phyloP scores from a whole-genome alignment of 371 early-diverging fungal species.

The Mortierella sp. region DNA sequence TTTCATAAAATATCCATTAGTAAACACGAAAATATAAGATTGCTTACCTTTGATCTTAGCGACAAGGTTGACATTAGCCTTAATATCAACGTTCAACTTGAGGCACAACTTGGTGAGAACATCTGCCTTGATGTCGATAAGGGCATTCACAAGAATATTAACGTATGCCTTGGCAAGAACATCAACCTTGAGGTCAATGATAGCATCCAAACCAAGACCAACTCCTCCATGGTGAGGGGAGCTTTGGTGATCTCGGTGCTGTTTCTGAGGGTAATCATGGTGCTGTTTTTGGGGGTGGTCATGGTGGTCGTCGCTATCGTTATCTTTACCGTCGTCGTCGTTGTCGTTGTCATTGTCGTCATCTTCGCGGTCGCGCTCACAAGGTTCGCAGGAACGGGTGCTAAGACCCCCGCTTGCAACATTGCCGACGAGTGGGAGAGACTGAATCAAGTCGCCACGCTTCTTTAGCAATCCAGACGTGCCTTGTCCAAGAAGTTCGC shows the following conservation, averaged over 20 bases:
- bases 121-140: constrained; percentile 26
- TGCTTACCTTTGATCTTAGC: constrained; percentile 4
- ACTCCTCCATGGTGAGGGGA: too few species aligned
- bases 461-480: background rate
- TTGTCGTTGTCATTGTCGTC: background rate
- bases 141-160: constrained; percentile 11
- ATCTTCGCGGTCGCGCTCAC: background rate
- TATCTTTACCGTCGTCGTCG: background rate
- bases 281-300: background rate
- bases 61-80: background rate
- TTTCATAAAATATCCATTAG: too few species aligned
- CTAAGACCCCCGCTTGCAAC: background rate
- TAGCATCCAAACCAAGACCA: too few species aligned
- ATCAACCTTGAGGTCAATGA: constrained; percentile 10
- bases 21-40: too few species aligned
- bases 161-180: too few species aligned
- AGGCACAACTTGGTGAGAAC: constrained; percentile 20
- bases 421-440: too few species aligned
- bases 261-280: background rate
- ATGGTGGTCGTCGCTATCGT: background rate
- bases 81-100: constrained; percentile 6
- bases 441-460: background rate
- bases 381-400: background rate
- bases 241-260: background rate
- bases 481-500: background rate